Base-by-base conservation (phyloP, 1,284 basidiomycete genomes). In the Quambalaria eucalypti region DNA sequence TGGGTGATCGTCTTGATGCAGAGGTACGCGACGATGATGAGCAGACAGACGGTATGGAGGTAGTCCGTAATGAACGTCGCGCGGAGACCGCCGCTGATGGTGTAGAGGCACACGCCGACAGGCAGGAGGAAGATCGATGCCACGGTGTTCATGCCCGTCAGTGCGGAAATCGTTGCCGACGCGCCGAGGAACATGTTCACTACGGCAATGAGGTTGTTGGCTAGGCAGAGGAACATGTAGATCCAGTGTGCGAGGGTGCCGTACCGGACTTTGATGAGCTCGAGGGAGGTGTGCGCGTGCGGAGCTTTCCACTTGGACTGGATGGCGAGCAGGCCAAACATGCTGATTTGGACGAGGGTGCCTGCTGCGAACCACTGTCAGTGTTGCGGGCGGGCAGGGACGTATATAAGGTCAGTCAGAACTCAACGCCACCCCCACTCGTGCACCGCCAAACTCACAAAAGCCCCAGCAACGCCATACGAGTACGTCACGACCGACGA, bases 161-260 rank as follows among this genome's bases (percentile, higher is more conserved):
- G 48, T 2, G 69, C 68, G 0, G 66, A 56, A 14, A 72, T 62
- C 7, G 68, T 61, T 16, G 69, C 69, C 9, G 59, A 61, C 1
- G 68, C 66, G 9, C 68, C 69, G 36, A 72, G 58, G 1, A 67
- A 56, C 69, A 72, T 72, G 56, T 72, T 72, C 19, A 64, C 55
- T 46, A 64, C 52, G 7, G 70, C 68, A 39, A 72, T 72, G 19
- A 69, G 42, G 52, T 72, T 72, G 57, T 68, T 71, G 16, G 60
- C 55, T 6, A 72, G 52, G 50, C 66, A 68, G 28, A 72, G 61
- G 31, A 69, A 61, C 61, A 68, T 68, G 60, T 69, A 71, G 25
- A 71, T 39, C 55, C 62, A 56, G 52, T 71, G 69, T 2, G 69
- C 67, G 3, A 36, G 28, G 1, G 62, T 64, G 10, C 70, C 68